Base-by-base conservation (phyloP, 192 early-diverging fungal species). In the Haplosporangium gracile region DNA sequence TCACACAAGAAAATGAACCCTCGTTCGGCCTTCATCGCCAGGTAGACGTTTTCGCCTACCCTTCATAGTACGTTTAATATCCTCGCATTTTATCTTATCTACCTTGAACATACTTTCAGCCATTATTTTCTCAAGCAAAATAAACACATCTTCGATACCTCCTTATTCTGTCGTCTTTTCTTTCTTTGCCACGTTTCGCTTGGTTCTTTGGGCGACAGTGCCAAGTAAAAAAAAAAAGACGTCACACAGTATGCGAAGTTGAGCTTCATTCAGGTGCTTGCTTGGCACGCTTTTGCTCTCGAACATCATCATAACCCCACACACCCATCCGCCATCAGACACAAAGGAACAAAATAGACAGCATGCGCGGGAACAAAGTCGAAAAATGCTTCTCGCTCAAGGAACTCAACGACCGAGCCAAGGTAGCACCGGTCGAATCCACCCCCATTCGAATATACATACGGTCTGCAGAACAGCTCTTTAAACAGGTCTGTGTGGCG, bases 401-500 rank as follows among this genome's bases (percentile, higher is more conserved):
- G 65, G 88, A 92, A 71, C 77, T 92, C 36, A 84, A 53, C 34
- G 57, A 78, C 51, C 71, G 68, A 49, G 89, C 88, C 5, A 36
- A 74, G 47, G 68, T 88, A 10, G 34, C 69, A 22, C 20, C 89
- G 7, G 90, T 87, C 20, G 73, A 83, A 5, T 80, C 82, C 34
- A 90, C 83, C 0, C 82, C 86, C 43, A 83, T 92, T 76, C 88
- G 88, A 43, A 75, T 90, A 10, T 92, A 90, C 77, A 82, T 91
- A 80, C 88, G 90, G 10, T 84, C 91, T 0, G 89, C 92, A 42
- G 80, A 90, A 26, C 82, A 85, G 2, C 55, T 90, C 18, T 88
- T 88, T 24, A 89, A 85, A 55, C 90, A 93, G 88, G 92, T 81
- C 39, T 34, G 71, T 20, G 29, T 10, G 3, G 36, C 60, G 16